Conservation (phyloP, 2,329 filamentous ascomycete genomes). For the Penicillium italicum region DNA sequence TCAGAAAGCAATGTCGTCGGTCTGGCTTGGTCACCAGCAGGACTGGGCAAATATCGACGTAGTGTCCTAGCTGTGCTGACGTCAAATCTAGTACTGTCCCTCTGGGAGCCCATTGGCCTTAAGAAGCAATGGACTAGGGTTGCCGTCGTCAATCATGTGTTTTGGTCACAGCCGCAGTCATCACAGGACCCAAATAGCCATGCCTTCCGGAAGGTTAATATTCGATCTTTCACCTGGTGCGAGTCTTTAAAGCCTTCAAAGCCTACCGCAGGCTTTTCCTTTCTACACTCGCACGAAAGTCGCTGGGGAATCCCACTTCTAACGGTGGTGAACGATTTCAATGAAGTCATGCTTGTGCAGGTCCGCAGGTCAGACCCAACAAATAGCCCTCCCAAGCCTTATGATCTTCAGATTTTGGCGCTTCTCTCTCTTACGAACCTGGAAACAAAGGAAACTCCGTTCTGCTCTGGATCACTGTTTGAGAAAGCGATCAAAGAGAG, state of each 20-base stretch:
- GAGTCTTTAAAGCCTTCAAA: constrained; percentile 27
- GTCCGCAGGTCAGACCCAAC: constrained; percentile 17
- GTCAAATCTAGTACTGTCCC: constrained; percentile 53
- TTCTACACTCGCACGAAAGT: constrained; percentile 16
- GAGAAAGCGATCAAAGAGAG: constrained; percentile 25
- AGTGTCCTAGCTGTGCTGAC: constrained; percentile 56
- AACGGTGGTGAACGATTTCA: constrained; percentile 38
- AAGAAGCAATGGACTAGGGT: constrained; percentile 51
- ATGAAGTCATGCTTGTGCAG: constrained; percentile 35
- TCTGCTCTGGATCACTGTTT: constrained; percentile 30
- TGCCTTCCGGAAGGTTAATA: constrained; percentile 30
- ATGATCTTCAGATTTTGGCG: constrained; percentile 28
- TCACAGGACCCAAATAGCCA: constrained; percentile 20
- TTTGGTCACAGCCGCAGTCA: constrained; percentile 41
- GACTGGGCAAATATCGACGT: constrained; percentile 52
- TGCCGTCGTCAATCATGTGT: constrained; percentile 51
- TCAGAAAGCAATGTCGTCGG: constrained; percentile 50
- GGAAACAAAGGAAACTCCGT: constrained; percentile 9
- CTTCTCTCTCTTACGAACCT: constrained; percentile 17
- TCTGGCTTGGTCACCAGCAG: constrained; percentile 56
- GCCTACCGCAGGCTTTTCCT: not conserved
- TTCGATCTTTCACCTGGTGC: constrained; percentile 45
- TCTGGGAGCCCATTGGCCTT: constrained; percentile 53
- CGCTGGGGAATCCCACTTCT: constrained; percentile 39
- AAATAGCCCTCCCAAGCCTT: constrained; percentile 6